Evolutionary conservation across 192 early-diverging fungal species (phyloP).

Genomic region (Entomortierella parvispora): DNA sequence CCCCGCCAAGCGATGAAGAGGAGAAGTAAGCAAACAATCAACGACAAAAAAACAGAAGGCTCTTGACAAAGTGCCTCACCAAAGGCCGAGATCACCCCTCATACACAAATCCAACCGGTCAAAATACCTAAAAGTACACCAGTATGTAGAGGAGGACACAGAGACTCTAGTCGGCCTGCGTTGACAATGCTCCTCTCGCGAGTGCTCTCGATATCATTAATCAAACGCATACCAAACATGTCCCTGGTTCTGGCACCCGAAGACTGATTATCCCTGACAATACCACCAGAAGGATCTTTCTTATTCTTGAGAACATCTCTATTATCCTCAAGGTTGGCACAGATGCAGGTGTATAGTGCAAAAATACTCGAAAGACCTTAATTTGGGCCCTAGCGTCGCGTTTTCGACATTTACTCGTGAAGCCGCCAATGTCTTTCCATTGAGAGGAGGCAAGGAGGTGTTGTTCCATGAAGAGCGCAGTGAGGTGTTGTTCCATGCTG

Average conservation of each 20-base stretch:
- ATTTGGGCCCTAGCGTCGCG: background rate
- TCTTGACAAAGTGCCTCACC: no score
- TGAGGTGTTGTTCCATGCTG: constrained; percentile 2
- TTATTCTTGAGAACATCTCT: constrained; percentile 4
- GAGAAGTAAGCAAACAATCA: no score
- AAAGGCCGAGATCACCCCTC: no score
- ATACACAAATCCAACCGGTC: no score
- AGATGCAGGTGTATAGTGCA: constrained; percentile 5
- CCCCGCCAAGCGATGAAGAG: no score
- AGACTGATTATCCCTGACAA: constrained; percentile 18
- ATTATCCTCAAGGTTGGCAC: constrained; percentile 2
- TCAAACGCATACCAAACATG: constrained; percentile 18
- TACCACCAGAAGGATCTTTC: constrained; percentile 12
- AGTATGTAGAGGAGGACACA: no score
- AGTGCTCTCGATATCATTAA: constrained; percentile 28
- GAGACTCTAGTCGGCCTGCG: no score
- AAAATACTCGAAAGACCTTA: constrained; percentile 8
- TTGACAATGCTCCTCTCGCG: no score
- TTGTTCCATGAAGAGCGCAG: background rate
- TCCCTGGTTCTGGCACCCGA: constrained; percentile 10
- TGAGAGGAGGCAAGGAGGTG: background rate
- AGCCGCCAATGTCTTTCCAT: constrained; percentile 1
- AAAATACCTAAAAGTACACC: no score
- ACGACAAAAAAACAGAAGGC: no score
- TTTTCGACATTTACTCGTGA: constrained; percentile 1